Evolutionary conservation across 257 asterid species (phyloP).

Genomic region (Nicotiana benthamiana): DNA sequence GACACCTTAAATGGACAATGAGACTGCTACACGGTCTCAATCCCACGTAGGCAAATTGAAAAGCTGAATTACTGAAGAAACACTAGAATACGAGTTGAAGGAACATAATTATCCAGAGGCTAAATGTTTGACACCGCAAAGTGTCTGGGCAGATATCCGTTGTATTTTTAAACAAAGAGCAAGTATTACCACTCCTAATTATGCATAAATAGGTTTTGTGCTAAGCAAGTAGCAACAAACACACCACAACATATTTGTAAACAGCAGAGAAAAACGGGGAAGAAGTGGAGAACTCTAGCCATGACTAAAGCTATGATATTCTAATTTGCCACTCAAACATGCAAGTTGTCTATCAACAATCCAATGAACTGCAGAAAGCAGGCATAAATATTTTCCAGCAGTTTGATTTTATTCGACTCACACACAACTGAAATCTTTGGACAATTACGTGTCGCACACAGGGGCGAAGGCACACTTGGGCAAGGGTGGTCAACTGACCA

Average conservation of each 20-base stretch:
- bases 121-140: background rate
- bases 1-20: background rate
- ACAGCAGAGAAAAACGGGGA: background rate
- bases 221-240: background rate
- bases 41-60: background rate
- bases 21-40: background rate
- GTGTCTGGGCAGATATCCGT: background rate
- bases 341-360: background rate
- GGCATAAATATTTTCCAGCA: background rate
- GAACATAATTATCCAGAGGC: background rate
- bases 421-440: background rate
- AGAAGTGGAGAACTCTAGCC: background rate
- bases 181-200: background rate
- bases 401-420: background rate
- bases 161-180: background rate
- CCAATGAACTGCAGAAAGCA: background rate
- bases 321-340: background rate
- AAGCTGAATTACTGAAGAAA: background rate
- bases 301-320: background rate
- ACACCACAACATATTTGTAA: background rate
- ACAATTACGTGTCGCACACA: background rate
- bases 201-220: background rate
- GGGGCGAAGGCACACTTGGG: too few species aligned
- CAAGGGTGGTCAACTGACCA: too few species aligned
- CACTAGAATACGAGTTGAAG: background rate